Evolutionary conservation across 176 grass and related monocot genomes (phyloP), one percentile per base, ranked within the genome.

Genomic region (Avena sativa): DNA sequence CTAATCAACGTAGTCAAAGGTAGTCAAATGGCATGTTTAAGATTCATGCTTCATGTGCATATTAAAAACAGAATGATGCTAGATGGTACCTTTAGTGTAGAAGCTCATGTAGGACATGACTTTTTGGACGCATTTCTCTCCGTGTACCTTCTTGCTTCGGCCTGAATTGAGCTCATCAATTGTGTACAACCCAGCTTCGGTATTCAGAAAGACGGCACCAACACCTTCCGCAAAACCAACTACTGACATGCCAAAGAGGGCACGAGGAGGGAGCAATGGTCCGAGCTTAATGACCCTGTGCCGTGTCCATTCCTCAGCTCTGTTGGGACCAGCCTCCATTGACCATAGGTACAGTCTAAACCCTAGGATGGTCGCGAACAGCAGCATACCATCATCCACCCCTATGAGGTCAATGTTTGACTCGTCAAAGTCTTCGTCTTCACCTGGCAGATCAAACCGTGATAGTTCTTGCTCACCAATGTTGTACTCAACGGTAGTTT

Each of bases 151-250:
- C n/a, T 51, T 75, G 72, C 23, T 75, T 75, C 47, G 72, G 46
- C 72, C 0, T 4, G 23, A 75, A 16, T 1, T 28, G 47, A 75
- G 72, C 21, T 75, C 72, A 28, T 75, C 72, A 28, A 75, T 3
- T 75, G 21, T 51, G 47, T 51, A 75, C 47, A 75, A 16, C 21
- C 72, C 72, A 51, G 2, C 21, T 12, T 16, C 8, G 0, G 71
- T 74, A 51, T 13, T 51, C 21, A 74, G 71, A 6, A 74, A 74
- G 21, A 74, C 51, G 71, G 9, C 71, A 74, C 71, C 71, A 51
- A 25, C 21, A 74, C 71, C 71, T 75, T 75, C 72, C 4, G 21
- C 47, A 75, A 75, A 75, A 51, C 72, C 72, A 75, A 75, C 47
- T 2, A 75, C 23, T 2, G 21, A 75, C 12, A 51, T 6, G 6